These are phyloP conservation scores for Dictyostelium firmibasis DNA, from an alignment of 78 protist genomes.

Conservation along the genomic window DNA sequence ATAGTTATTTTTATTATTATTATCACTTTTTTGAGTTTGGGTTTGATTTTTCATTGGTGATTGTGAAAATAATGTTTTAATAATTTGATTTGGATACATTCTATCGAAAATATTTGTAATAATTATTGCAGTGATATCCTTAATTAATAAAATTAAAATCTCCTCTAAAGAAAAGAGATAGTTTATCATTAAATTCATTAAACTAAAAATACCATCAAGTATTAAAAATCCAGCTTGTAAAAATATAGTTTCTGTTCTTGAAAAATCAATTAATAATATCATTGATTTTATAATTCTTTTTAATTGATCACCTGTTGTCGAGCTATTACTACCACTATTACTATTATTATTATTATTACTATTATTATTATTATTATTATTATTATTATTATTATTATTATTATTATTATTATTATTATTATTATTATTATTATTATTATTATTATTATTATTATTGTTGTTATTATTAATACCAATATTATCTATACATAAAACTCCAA, in stretches of 20 bases:
- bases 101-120: not conserved
- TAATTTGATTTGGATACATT: not conserved
- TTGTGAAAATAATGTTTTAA: not conserved
- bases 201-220: not conserved
- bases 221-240: not conserved
- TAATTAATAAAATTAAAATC: not conserved
- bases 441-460: not conserved
- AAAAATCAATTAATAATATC: not conserved
- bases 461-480: not conserved
- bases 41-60: not conserved
- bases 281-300: not conserved
- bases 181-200: not conserved
- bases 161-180: not conserved
- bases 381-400: not conserved
- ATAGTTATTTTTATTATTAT: not conserved
- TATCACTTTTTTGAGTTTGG: not conserved
- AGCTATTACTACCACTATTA: not conserved
- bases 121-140: not conserved
- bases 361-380: not conserved
- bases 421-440: not conserved
- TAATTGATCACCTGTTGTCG: not conserved
- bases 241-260: not conserved
- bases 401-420: no score
- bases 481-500: not conserved
- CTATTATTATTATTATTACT: not conserved